phyloP scores from a whole-genome alignment of 345 rosid species.

The Barbarea vulgaris region DNA sequence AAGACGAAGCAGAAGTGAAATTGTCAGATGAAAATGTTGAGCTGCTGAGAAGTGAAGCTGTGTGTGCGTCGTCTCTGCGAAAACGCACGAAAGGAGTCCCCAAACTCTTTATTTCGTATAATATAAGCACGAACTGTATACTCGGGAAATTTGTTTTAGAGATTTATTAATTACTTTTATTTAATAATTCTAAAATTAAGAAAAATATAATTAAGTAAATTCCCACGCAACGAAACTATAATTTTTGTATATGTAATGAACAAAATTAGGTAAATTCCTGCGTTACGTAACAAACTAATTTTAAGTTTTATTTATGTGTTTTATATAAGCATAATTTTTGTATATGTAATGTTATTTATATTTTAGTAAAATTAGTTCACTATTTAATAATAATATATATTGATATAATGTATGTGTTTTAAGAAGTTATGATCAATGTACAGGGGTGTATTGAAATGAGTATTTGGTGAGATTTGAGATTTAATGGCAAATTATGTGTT shows the following conservation, averaged over 20 bases:
- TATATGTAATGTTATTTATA: background rate
- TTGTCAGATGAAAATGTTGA: conserved; percentile 2
- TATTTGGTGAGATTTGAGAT: too few relatives aligned
- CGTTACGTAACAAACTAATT: background rate
- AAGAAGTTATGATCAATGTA: too few relatives aligned
- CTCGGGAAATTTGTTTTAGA: background rate
- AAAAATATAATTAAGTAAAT: too few relatives aligned
- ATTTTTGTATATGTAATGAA: too few relatives aligned
- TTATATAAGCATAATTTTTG: too few relatives aligned
- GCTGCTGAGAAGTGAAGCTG: conserved; percentile 17
- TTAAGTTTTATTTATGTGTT: too few relatives aligned
- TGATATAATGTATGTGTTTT: background rate
- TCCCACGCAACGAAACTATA: too few relatives aligned
- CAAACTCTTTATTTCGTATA: background rate
- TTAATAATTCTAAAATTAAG: background rate
- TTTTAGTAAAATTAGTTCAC: background rate
- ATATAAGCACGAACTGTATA: background rate
- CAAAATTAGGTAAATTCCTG: background rate
- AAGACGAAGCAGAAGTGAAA: background rate
- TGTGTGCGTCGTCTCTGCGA: background rate
- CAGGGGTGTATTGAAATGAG: too few relatives aligned
- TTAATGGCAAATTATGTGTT: too few relatives aligned
- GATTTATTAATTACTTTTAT: too few relatives aligned
- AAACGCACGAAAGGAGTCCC: background rate
- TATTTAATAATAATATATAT: too few relatives aligned